Base-by-base conservation (phyloP, 31 red algal species). In the Odonthalia washingtoniensis region DNA sequence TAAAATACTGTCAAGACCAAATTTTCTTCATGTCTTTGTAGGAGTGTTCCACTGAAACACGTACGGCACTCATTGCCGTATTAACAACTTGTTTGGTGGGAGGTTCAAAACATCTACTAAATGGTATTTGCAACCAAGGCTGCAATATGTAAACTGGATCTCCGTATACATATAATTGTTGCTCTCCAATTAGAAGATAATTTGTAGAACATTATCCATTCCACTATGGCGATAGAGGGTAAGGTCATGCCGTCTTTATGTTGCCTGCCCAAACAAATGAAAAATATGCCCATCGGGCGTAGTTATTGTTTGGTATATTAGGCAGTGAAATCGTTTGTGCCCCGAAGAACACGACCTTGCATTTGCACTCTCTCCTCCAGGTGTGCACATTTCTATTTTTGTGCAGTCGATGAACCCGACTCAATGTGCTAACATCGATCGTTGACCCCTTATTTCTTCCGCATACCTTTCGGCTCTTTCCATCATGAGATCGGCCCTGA, bases 321-420 rank as follows among this genome's bases (percentile, higher is more conserved):
- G n/a, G n/a, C n/a, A n/a, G n/a, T n/a, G n/a, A n/a, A n/a, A n/a
- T n/a, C n/a, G n/a, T n/a, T n/a, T n/a, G n/a, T n/a, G n/a, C n/a
- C 14, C 24, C 16, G 32, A 28, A 80, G 62, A 6, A 80, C 0
- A 80, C 4, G 30, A 28, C 40, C 0, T 61, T 26, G 5, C 16
- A 46, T 5, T 14, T 65, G 5, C 24, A 14, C 43, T 27, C 5
- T 14, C 27, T 28, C 76, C 1, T 12, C 5, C 40, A 34, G 76
- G 45, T 9, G 44, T 46, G 32, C 46, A 61, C 5, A 80, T 80
- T 28, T 14, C 30, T 65, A 64, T 61, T 61, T 62, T 64, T 4
- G 76, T 80, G n/a, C 76, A 80, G 76, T 80, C 76, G 40, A 80
- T 80, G 38, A 52, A 52, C 9, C 0, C 42, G 0, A 52, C 12